phyloP scores from a whole-genome alignment of 1,284 basidiomycete genomes.

The Ceratobasidium sp. region DNA sequence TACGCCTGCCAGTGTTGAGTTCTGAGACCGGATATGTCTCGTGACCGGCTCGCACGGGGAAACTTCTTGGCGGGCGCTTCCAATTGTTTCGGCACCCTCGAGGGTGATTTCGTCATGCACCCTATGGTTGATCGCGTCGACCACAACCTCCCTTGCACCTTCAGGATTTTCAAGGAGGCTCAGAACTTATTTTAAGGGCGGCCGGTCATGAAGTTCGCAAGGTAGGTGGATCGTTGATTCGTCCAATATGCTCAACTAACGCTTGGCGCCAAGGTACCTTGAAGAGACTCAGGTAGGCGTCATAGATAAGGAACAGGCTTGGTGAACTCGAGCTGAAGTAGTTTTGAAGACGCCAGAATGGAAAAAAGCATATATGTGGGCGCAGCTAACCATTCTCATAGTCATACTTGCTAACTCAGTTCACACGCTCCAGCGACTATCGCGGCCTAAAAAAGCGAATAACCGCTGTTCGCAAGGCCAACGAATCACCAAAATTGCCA shows the following conservation, averaged over 20 bases:
- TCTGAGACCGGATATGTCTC: no score
- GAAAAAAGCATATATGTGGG: conserved; percentile 85
- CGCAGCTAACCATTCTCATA: not conserved
- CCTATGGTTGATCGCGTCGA: conserved; percentile 23
- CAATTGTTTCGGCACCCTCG: no score
- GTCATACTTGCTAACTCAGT: conserved; percentile 18
- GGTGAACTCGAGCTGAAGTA: conserved; percentile 28
- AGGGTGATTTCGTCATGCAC: conserved; percentile 1
- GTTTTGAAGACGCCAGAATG: conserved; percentile 76
- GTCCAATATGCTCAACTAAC: not conserved
- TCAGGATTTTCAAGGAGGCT: not conserved
- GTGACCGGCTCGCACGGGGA: no score
- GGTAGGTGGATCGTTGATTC: conserved; percentile 57
- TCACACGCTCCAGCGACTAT: conserved; percentile 69
- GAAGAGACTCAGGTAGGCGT: conserved; percentile 73
- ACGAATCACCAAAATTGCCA: conserved; percentile 4
- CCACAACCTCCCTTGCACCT: not conserved
- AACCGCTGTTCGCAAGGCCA: conserved; percentile 66
- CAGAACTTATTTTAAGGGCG: not conserved
- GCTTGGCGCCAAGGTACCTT: conserved; percentile 65
- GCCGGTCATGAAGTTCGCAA: conserved; percentile 68
- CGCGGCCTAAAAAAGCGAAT: conserved; percentile 78
- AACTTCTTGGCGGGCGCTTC: conserved; percentile 2
- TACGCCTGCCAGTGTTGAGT: no score
- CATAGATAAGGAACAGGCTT: not conserved